phyloP scores from a whole-genome alignment of 2,329 filamentous ascomycete genomes.

The Hypoxylon sp. region DNA sequence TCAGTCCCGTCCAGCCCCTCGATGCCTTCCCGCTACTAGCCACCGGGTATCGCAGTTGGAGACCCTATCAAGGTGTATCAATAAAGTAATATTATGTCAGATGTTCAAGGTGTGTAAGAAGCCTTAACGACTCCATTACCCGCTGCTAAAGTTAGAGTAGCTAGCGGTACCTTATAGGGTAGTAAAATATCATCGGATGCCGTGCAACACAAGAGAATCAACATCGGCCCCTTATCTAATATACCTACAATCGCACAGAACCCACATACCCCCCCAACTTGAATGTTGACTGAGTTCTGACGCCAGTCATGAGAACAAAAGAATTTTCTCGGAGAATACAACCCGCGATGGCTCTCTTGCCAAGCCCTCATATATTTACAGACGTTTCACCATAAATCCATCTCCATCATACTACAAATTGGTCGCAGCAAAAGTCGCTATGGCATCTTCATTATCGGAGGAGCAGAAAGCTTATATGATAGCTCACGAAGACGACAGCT shows the following conservation, averaged over 20 bases:
- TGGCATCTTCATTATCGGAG: background rate
- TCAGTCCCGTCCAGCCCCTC: too few species aligned
- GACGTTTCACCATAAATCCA: background rate
- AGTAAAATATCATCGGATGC: too few species aligned
- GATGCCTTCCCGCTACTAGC: too few species aligned
- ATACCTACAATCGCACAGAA: background rate
- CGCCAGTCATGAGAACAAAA: background rate
- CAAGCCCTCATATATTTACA: background rate
- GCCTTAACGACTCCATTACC: too few species aligned
- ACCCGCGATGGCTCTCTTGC: background rate
- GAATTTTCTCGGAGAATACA: background rate
- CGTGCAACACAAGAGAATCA: background rate
- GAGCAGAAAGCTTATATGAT: slow-evolving; percentile 8
- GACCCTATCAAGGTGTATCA: too few species aligned
- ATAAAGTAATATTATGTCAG: too few species aligned
- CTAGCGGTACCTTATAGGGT: too few species aligned
- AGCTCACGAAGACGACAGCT: slow-evolving; percentile 1
- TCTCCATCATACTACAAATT: background rate
- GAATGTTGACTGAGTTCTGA: background rate
- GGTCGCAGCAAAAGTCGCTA: background rate
- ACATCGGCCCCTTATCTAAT: background rate
- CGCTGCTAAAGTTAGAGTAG: too few species aligned
- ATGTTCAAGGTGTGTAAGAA: too few species aligned
- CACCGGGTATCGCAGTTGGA: too few species aligned
- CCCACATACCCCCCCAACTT: too few species aligned